Percentiles rank a stretch among this genome's conserved stretches.
Conservation (phyloP, 2,329 filamentous ascomycete species). For the Exophiala xenobiotica region DNA sequence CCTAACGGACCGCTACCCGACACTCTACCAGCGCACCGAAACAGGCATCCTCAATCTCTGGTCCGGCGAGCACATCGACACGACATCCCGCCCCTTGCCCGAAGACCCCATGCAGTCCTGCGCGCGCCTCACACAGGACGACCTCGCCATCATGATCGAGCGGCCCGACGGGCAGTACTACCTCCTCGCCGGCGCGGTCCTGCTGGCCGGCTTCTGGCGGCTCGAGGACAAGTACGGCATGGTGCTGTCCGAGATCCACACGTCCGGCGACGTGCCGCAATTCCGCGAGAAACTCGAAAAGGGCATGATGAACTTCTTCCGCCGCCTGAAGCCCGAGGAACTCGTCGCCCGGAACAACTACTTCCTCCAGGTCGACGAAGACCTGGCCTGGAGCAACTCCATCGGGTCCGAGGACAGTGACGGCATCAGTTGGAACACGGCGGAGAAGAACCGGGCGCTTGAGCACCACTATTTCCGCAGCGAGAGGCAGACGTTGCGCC, state of each 20-base stretch:
- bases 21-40: slow-evolving; percentile 62
- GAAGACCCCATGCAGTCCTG: slow-evolving; percentile 79
- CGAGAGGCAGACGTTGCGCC: slow-evolving; percentile 68
- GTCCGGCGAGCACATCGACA: slow-evolving; percentile 71
- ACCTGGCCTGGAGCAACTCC: slow-evolving; percentile 70
- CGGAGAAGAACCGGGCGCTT: slow-evolving; percentile 70
- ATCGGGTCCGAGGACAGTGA: slow-evolving; percentile 71
- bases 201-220: slow-evolving; percentile 81
- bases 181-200: slow-evolving; percentile 68
- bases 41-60: slow-evolving; percentile 68
- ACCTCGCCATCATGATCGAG: slow-evolving; percentile 82
- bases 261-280: slow-evolving; percentile 70
- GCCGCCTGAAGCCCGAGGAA: slow-evolving; percentile 65
- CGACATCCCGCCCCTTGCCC: slow-evolving; percentile 59
- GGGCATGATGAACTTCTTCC: slow-evolving; percentile 81
- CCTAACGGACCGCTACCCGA: slow-evolving; percentile 72
- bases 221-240: slow-evolving; percentile 79
- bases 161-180: slow-evolving; percentile 74
- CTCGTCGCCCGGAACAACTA: slow-evolving; percentile 74
- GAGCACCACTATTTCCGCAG: slow-evolving; percentile 74
- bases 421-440: slow-evolving; percentile 69
- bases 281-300: slow-evolving; percentile 70
- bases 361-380: slow-evolving; percentile 82
- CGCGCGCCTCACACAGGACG: slow-evolving; percentile 74
- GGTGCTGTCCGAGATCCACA: slow-evolving; percentile 76